Evolutionary conservation across 2,329 filamentous ascomycete species (phyloP).

Genomic region (Phyllosticta ampelicida): DNA sequence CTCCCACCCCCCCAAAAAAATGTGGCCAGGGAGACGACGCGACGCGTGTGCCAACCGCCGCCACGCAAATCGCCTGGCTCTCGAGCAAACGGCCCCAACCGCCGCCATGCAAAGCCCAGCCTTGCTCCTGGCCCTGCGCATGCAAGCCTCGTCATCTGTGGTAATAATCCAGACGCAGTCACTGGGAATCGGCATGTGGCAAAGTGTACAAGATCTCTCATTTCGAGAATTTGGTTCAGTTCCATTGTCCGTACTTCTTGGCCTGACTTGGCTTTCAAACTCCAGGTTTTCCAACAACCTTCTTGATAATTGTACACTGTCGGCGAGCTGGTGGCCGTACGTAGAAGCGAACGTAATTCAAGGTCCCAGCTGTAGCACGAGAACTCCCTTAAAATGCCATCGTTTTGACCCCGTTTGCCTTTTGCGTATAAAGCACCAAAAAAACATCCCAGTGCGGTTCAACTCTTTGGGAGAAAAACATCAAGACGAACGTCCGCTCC

Average conservation of each 20-base stretch:
- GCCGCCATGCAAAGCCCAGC: neutral
- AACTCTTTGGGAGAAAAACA: neutral
- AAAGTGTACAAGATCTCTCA: neutral
- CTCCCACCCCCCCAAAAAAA: neutral
- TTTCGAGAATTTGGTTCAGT: neutral
- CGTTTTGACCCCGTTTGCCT: conserved; percentile 3
- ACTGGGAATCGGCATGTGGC: neutral
- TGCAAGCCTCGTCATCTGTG: neutral
- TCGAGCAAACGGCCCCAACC: neutral
- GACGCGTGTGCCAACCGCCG: neutral
- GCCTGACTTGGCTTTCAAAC: conserved; percentile 6
- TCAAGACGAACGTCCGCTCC: conserved; percentile 8
- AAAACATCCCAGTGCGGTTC: neutral
- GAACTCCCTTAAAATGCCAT: conserved; percentile 8
- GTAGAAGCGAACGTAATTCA: conserved; percentile 5
- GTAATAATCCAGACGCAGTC: neutral
- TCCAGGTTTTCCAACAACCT: neutral
- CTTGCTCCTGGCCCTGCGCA: neutral
- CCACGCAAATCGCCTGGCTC: neutral
- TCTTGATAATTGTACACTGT: neutral
- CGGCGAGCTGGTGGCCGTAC: neutral
- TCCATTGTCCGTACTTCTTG: neutral
- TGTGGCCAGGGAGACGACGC: neutral
- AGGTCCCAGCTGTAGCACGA: conserved; percentile 2
- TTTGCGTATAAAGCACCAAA: conserved; percentile 1